Conservation (phyloP, 2,329 filamentous ascomycete species). For the Pseudogymnoascus sp. region DNA sequence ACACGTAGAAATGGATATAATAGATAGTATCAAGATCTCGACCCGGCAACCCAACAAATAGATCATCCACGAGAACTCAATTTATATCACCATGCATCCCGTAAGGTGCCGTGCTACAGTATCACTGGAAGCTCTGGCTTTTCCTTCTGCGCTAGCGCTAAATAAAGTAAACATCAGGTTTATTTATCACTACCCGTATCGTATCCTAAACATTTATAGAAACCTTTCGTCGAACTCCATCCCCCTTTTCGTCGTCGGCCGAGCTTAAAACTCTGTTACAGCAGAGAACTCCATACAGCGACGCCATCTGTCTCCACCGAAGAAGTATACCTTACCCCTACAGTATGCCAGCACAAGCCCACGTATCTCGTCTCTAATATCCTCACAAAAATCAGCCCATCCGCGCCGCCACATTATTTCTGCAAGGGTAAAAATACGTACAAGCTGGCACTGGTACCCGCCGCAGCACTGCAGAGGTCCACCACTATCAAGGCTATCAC, state of each 20-base stretch:
- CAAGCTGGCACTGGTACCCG: neutral
- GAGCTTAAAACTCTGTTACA: neutral
- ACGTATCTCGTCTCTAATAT: neutral
- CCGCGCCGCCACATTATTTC: neutral
- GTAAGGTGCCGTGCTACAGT: neutral
- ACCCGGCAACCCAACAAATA: neutral
- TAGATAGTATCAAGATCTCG: neutral
- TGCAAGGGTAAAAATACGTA: neutral
- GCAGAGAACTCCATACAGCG: neutral
- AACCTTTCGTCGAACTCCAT: neutral
- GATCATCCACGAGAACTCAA: neutral
- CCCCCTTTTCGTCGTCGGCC: neutral
- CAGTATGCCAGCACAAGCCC: neutral
- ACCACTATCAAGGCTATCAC: neutral
- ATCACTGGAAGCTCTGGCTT: neutral
- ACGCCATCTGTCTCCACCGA: neutral
- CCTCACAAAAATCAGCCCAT: neutral
- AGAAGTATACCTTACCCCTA: neutral
- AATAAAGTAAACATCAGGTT: neutral
- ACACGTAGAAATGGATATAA: neutral
- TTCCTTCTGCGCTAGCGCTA: neutral
- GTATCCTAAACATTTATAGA: neutral
- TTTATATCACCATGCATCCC: neutral
- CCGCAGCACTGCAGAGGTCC: neutral
- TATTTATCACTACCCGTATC: neutral